Conservation (phyloP, 2,329 filamentous ascomycete species). For the Claviceps paspali region DNA sequence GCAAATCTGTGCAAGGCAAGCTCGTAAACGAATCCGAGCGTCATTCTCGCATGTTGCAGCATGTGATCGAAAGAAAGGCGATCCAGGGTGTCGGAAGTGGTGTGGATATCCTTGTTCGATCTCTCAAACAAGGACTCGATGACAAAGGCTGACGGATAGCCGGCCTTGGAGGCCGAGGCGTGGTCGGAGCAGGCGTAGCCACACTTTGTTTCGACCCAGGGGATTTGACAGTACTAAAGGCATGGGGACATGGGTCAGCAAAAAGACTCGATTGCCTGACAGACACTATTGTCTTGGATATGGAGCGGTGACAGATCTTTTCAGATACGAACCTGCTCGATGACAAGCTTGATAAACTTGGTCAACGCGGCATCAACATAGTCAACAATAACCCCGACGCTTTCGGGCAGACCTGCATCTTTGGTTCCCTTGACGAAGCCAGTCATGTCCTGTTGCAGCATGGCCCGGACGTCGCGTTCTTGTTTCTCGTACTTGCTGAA, state of each 20-base stretch:
- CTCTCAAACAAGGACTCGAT: slow-evolving; percentile 58
- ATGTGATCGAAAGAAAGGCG: slow-evolving; percentile 76
- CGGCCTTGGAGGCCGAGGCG: slow-evolving; percentile 56
- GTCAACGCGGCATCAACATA: slow-evolving; percentile 75
- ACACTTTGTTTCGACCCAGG: slow-evolving; percentile 75
- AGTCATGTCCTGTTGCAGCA: slow-evolving; percentile 98
- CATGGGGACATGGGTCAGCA: neutral
- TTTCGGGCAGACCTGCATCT: slow-evolving; percentile 68
- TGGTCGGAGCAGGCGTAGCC: slow-evolving; percentile 74
- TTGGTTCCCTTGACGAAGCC: slow-evolving; percentile 73
- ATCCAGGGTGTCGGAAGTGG: slow-evolving; percentile 54
- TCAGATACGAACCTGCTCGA: slow-evolving; percentile 35
- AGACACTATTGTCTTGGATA: neutral
- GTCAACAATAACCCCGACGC: slow-evolving; percentile 84
- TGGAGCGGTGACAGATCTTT: neutral
- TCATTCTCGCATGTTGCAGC: slow-evolving; percentile 78
- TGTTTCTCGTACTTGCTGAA: slow-evolving; percentile 66
- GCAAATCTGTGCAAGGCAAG: slow-evolving; percentile 59
- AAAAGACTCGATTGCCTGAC: slow-evolving; percentile 1
- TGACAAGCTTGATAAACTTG: slow-evolving; percentile 77
- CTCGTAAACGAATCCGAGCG: slow-evolving; percentile 70
- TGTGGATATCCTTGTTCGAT: slow-evolving; percentile 54
- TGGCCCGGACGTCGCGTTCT: slow-evolving; percentile 69
- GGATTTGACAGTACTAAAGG: slow-evolving; percentile 69
- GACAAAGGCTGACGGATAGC: slow-evolving; percentile 61